A percentile compares a stretch with the other conserved stretches of the same genome.
These are phyloP conservation scores for Phytopythium montanum DNA, from an alignment of 352 stramenopile genomes.

Conservation along the genomic window DNA sequence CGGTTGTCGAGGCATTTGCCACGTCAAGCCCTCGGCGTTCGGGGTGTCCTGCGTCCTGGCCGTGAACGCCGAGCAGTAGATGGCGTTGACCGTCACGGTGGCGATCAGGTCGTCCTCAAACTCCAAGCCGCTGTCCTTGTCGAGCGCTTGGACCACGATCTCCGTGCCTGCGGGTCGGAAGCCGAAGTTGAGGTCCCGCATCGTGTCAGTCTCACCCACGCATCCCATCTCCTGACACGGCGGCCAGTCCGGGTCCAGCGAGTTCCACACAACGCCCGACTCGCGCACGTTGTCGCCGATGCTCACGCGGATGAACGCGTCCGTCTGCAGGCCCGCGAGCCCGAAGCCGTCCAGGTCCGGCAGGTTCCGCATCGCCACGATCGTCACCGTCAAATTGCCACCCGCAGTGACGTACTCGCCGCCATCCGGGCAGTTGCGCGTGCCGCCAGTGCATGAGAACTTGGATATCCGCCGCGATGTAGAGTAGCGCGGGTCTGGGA, in stretches of 20 bases:
- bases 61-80: slow-evolving; percentile 79
- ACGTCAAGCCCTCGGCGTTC: slow-evolving; percentile 54
- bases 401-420: slow-evolving; percentile 71
- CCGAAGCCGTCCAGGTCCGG: slow-evolving; percentile 81
- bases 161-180: slow-evolving; percentile 76
- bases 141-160: slow-evolving; percentile 64
- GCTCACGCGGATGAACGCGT: slow-evolving; percentile 70
- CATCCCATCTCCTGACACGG: slow-evolving; percentile 48
- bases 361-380: slow-evolving; percentile 84
- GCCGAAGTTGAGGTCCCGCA: slow-evolving; percentile 80
- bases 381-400: slow-evolving; percentile 85
- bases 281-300: slow-evolving; percentile 71
- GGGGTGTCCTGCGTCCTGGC: slow-evolving; percentile 38
- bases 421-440: slow-evolving; percentile 61
- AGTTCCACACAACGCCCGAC: slow-evolving; percentile 65
- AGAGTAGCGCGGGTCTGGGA: slow-evolving; percentile 65
- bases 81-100: slow-evolving; percentile 61
- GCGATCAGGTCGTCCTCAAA: slow-evolving; percentile 85
- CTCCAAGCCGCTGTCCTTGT: slow-evolving; percentile 85
- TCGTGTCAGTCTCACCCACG: slow-evolving; percentile 34
- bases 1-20: slow-evolving; percentile 58
- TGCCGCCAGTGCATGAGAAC: slow-evolving; percentile 71
- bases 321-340: slow-evolving; percentile 52
- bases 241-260: slow-evolving; percentile 73
- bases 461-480: slow-evolving; percentile 21